Conservation (phyloP, 108 stramenopile species). For the Nitzschia putrida region DNA sequence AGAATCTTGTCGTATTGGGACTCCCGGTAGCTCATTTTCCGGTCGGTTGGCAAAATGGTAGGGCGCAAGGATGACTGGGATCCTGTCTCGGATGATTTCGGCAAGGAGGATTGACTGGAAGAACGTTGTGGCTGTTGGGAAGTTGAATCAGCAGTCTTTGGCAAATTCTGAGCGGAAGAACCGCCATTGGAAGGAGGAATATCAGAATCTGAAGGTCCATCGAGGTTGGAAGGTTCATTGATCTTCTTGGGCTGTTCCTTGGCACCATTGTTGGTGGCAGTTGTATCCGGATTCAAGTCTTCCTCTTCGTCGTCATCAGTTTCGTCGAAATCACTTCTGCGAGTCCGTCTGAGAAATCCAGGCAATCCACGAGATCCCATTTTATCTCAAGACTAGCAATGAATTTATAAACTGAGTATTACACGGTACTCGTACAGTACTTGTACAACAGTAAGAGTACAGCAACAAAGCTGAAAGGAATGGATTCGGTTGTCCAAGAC, state of each 20-base stretch:
- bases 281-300: constrained; percentile 9
- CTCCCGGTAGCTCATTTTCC: constrained; percentile 12
- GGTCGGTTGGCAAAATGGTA: constrained; percentile 1
- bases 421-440: neutral
- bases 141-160: neutral
- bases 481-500: too few species aligned
- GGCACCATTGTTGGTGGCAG: constrained; percentile 1
- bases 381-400: neutral
- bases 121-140: neutral
- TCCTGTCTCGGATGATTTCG: too few species aligned
- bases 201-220: constrained; percentile 11
- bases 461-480: neutral
- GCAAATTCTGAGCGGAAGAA: neutral
- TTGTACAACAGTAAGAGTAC: neutral
- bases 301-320: constrained; percentile 35
- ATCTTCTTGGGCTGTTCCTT: constrained; percentile 1
- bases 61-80: neutral
- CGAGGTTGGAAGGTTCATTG: neutral
- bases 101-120: constrained; percentile 6
- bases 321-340: constrained; percentile 51
- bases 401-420: too few species aligned
- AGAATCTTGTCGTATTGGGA: constrained; percentile 31
- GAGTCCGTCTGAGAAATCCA: constrained; percentile 77
- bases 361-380: constrained; percentile 55
- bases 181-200: neutral